Conservation (phyloP, 305 asterid species). For the Fraxinus floribunda region DNA sequence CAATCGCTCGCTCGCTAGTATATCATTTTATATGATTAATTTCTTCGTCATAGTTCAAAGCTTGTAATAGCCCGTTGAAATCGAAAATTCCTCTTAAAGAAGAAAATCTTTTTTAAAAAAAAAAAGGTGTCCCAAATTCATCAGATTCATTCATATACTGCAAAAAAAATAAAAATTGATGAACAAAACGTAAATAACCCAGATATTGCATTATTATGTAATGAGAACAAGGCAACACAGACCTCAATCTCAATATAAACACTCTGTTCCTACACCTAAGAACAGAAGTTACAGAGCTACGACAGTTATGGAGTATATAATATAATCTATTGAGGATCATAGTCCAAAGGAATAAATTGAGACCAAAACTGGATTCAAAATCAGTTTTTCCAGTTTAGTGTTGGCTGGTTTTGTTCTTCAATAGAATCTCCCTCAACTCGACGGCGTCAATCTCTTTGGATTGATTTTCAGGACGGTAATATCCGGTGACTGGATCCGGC, state of each 20-base stretch:
- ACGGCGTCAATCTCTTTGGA: constrained; percentile 26
- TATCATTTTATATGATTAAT: neutral
- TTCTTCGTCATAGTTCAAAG: neutral
- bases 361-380: neutral
- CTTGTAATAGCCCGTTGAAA: neutral
- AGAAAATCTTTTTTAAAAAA: neutral
- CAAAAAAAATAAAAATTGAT: neutral
- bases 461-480: constrained; percentile 27
- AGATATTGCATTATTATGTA: neutral
- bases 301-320: neutral
- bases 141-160: neutral
- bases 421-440: constrained; percentile 25
- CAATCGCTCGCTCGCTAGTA: neutral
- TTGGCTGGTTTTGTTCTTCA: constrained; percentile 12
- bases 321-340: neutral
- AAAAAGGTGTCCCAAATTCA: neutral
- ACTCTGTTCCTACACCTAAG: neutral
- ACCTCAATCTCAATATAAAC: neutral
- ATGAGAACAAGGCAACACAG: neutral
- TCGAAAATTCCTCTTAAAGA: neutral
- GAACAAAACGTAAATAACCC: neutral
- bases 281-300: neutral
- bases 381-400: neutral
- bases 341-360: neutral
- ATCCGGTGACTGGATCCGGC: constrained; percentile 36